Percentiles rank a stretch among this genome's conserved stretches.
Conservation (phyloP, 2,329 filamentous ascomycete genomes). For the Zymoseptoria crescenta region DNA sequence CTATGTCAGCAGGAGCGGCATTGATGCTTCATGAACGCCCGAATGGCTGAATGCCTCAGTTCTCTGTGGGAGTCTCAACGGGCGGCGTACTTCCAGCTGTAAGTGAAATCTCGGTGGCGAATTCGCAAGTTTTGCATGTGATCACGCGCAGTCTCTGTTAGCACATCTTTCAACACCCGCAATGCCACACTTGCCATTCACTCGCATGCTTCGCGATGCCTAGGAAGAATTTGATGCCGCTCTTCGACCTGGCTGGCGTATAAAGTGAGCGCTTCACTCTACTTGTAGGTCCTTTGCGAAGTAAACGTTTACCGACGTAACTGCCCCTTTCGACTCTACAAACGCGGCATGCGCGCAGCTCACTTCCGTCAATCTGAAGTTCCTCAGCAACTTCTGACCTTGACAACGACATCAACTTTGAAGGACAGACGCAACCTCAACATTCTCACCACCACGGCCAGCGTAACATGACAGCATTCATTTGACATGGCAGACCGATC, state of each 20-base stretch:
- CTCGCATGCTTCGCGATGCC: neutral
- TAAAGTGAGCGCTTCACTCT: neutral
- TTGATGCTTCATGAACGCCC: neutral
- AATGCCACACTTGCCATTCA: neutral
- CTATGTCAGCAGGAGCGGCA: neutral
- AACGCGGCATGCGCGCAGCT: neutral
- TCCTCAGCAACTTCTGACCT: neutral
- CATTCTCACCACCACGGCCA: slow-evolving; percentile 3
- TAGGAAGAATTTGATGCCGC: too few relatives aligned
- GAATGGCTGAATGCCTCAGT: neutral
- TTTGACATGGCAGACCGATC: slow-evolving; percentile 10
- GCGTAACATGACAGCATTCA: slow-evolving; percentile 8
- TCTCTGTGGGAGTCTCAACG: neutral
- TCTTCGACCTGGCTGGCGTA: neutral
- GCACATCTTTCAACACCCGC: neutral
- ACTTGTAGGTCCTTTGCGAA: neutral
- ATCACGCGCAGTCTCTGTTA: neutral
- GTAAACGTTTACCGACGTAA: neutral
- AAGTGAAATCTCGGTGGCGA: neutral
- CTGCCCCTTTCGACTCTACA: slow-evolving; percentile 1
- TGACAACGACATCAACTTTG: neutral
- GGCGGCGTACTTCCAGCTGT: neutral
- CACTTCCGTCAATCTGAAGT: neutral
- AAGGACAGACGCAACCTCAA: neutral
- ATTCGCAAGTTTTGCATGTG: neutral